Percentiles rank a stretch among this genome's conserved stretches.
These are phyloP conservation scores for Penicillium sp. DNA, from an alignment of 2,329 filamentous ascomycete species.

Conservation along the genomic window DNA sequence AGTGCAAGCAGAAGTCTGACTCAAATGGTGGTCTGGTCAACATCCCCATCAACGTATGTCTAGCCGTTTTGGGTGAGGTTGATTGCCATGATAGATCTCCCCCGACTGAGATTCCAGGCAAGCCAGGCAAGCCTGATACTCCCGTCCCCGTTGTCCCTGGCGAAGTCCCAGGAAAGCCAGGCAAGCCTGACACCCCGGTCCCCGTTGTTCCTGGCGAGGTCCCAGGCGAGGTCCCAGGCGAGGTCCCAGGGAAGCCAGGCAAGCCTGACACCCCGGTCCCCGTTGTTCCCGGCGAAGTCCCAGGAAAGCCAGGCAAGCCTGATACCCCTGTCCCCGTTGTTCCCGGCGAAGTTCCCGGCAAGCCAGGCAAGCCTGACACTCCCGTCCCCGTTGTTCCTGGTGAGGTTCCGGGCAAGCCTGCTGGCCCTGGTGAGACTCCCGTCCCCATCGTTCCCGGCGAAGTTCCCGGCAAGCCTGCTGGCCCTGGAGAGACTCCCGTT, in stretches of 20 bases:
- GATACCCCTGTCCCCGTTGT: not conserved
- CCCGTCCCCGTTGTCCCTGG: not conserved
- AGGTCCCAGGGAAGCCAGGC: no score
- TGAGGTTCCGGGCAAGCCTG: not conserved
- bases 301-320: not conserved
- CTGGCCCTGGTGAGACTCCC: no score
- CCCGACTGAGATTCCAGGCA: constrained; percentile 5
- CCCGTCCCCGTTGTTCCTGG: not conserved
- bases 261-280: no score
- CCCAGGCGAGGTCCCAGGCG: not conserved
- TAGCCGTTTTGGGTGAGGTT: constrained; percentile 21
- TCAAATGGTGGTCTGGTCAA: constrained; percentile 18
- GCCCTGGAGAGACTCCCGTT: not conserved
- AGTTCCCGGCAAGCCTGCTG: not conserved
- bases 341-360: not conserved
- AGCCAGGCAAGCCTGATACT: not conserved
- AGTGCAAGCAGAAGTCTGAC: constrained; percentile 20
- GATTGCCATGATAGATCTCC: constrained; percentile 14
- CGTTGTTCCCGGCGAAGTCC: no score
- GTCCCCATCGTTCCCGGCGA: not conserved
- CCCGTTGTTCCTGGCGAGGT: not conserved
- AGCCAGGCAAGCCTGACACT: no score
- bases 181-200: not conserved
- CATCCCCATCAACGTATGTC: constrained; percentile 24
- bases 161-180: not conserved